A percentile compares a stretch with the other conserved stretches of the same genome.
phyloP scores from a whole-genome alignment of 805 yeast genomes.

The Candida peoriensis region DNA sequence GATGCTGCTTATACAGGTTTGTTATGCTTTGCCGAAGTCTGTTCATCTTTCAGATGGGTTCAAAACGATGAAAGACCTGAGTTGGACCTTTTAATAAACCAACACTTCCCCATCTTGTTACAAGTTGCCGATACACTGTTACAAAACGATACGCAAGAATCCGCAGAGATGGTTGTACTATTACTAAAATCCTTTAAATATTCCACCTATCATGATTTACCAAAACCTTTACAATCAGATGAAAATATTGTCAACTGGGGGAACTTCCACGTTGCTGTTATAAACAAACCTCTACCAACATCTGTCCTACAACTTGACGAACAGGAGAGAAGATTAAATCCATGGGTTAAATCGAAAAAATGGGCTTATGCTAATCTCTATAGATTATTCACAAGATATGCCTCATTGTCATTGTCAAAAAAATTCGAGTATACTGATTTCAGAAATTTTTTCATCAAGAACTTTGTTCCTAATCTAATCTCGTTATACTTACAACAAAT shows the following conservation, averaged over 20 bases:
- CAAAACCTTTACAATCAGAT: conserved; percentile 52
- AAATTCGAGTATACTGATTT: conserved; percentile 60
- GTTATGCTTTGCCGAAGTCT: conserved; percentile 62
- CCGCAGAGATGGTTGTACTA: conserved; percentile 71
- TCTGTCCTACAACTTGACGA: conserved; percentile 46
- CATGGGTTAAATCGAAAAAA: conserved; percentile 75
- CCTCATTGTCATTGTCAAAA: conserved; percentile 39
- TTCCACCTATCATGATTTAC: conserved; percentile 67
- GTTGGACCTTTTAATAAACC: conserved; percentile 49
- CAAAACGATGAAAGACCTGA: conserved; percentile 48
- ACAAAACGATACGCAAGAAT: conserved; percentile 34
- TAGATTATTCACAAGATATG: conserved; percentile 69
- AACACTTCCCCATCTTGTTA: conserved; percentile 62
- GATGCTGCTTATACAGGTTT: conserved; percentile 58
- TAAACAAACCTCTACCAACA: conserved; percentile 54
- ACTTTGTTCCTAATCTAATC: conserved; percentile 71
- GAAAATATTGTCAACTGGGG: conserved; percentile 64
- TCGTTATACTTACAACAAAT: conserved; percentile 59
- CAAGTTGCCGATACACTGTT: conserved; percentile 56
- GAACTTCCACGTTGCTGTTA: conserved; percentile 64
- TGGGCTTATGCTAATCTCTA: conserved; percentile 83
- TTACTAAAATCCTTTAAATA: conserved; percentile 75
- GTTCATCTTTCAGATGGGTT: conserved; percentile 68
- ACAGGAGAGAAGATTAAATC: conserved; percentile 45
- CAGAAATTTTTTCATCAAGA: conserved; percentile 44